A percentile compares a stretch with the other conserved stretches of the same genome.
phyloP scores from a whole-genome alignment of 2,329 filamentous ascomycete species.

The Pleoardoris graminearum region DNA sequence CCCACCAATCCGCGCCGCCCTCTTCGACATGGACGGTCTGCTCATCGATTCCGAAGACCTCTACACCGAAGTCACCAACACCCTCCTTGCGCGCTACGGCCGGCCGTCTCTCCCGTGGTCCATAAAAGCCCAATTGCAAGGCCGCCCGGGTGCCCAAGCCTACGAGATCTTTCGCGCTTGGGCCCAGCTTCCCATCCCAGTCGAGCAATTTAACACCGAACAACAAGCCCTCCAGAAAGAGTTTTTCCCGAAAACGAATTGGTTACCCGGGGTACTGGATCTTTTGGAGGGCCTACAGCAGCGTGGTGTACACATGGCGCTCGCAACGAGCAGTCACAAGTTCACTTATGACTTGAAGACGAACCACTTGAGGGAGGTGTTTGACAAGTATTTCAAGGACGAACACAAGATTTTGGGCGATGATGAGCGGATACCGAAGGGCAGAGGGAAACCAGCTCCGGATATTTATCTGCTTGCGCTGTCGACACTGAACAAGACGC shows the following conservation, averaged over 20 bases:
- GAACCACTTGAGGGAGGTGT: slow-evolving; percentile 55
- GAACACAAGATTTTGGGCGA: slow-evolving; percentile 83
- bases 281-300: slow-evolving; percentile 66
- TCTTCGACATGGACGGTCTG: slow-evolving; percentile 99
- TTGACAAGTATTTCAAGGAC: slow-evolving; percentile 64
- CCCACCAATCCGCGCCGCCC: slow-evolving; percentile 84
- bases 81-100: slow-evolving; percentile 73
- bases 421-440: slow-evolving; percentile 73
- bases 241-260: slow-evolving; percentile 73
- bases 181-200: slow-evolving; percentile 79
- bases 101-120: slow-evolving; percentile 82
- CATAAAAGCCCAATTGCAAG: slow-evolving; percentile 86
- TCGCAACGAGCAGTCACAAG: slow-evolving; percentile 78
- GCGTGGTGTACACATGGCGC: slow-evolving; percentile 72
- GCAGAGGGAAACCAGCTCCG: slow-evolving; percentile 89
- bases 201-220: slow-evolving; percentile 66
- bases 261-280: slow-evolving; percentile 75
- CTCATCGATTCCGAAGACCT: slow-evolving; percentile 91
- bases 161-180: slow-evolving; percentile 72
- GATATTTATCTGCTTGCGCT: slow-evolving; percentile 93
- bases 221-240: slow-evolving; percentile 67
- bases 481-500: slow-evolving; percentile 76
- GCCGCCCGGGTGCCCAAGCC: slow-evolving; percentile 62
- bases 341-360: slow-evolving; percentile 80
- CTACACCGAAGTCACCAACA: slow-evolving; percentile 83